These are phyloP conservation scores for Scolecobasidium constrictum DNA, from an alignment of 2,329 filamentous ascomycete species.

Conservation along the genomic window DNA sequence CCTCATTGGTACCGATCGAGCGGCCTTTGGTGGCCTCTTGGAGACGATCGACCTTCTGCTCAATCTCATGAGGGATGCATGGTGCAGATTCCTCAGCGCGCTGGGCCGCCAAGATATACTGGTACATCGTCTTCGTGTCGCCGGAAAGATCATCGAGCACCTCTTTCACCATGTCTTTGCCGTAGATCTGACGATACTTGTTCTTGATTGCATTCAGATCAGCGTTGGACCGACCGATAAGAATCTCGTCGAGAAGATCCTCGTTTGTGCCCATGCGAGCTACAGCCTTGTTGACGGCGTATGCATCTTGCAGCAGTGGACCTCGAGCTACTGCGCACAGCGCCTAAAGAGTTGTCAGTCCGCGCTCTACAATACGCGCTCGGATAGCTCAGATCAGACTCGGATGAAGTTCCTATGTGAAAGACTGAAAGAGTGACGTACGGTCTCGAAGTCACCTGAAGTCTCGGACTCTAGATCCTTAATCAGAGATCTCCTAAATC, in stretches of 20 bases:
- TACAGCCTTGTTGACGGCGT: conserved; percentile 60
- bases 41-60: conserved; percentile 9
- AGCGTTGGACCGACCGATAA: conserved; percentile 74
- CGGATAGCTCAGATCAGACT: no score
- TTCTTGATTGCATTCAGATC: conserved; percentile 80
- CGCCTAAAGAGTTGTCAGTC: conserved; percentile 28
- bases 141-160: conserved; percentile 71
- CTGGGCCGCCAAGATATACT: conserved; percentile 56
- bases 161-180: conserved; percentile 53
- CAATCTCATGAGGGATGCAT: conserved; percentile 42
- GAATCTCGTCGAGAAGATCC: conserved; percentile 69
- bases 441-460: conserved; percentile 57
- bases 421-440: no score
- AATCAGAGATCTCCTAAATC: conserved; percentile 57
- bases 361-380: no score
- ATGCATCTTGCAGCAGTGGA: conserved; percentile 66
- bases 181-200: conserved; percentile 60
- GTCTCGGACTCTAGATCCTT: conserved; percentile 71
- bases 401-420: no score
- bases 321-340: conserved; percentile 68
- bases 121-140: conserved; percentile 78
- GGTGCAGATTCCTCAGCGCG: conserved; percentile 70
- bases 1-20: conserved; percentile 60
- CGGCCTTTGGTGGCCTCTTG: conserved; percentile 47
- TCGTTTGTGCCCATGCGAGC: conserved; percentile 80